Base-by-base conservation (phyloP, 768 basidiomycete species). In the Serendipita vermifera region DNA sequence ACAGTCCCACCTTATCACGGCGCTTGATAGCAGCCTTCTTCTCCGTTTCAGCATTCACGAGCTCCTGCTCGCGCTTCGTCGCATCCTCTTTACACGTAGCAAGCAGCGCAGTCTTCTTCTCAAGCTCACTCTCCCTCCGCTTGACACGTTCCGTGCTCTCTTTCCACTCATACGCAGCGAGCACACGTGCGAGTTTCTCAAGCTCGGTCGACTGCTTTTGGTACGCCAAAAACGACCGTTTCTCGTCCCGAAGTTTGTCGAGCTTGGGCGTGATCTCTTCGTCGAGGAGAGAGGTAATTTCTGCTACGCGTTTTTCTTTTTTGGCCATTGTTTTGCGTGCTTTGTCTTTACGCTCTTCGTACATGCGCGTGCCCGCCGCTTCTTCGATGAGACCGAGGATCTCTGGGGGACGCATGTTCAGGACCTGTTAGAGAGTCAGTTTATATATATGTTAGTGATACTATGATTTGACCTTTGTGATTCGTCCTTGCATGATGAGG, bases 351-450 rank as follows among this genome's bases (percentile, higher is more conserved):
- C 88, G 81, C 55, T 98, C 94, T 67, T 99, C 96, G 64, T 97
- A 99, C 96, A 98, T 98, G 26, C 91, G 83, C 27, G 96, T 99
- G 4, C 96, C 96, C 0, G 93, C 90, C 0, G 96, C 96, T 67
- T 99, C 96, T 68, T 98, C 96, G 2, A 98, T 88, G 87, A 99
- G 94, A 1, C 92, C 90, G 11, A 99, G 77, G 59, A 98, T 94
- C 67, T 99, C 96, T 73, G 87, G 85, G 0, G 96, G 93, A 24
- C 89, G 85, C 96, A 99, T 98, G 69, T 97, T 98, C 48, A 99
- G 80, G 3, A 90, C 87, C 84, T 84, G 59, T 35, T 26, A 6
- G 27, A 55, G 33, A 5, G 35, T 17, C 27, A 33, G 40, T 43
- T 14, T 61, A 26, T 15, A 38, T 20, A 60, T 54, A 15, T 35